phyloP scores from a whole-genome alignment of 441 rosid species.

The Geranium incanum region DNA sequence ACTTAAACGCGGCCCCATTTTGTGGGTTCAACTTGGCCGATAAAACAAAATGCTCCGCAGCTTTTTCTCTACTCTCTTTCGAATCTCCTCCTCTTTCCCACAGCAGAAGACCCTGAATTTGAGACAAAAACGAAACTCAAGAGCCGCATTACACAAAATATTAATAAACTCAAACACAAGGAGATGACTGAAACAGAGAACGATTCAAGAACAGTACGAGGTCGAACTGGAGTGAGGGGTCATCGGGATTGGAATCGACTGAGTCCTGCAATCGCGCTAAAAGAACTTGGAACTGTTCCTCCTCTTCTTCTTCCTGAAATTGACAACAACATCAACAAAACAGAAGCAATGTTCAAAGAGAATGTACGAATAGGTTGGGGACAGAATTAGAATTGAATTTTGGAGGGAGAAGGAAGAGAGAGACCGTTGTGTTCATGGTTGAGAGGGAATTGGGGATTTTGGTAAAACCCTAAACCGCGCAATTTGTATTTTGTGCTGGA shows the following conservation, averaged over 20 bases:
- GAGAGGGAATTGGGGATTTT: conserved; percentile 3
- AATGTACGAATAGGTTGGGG: neutral
- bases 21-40: conserved; percentile 64
- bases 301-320: conserved; percentile 29
- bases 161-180: neutral
- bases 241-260: conserved; percentile 57
- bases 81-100: conserved; percentile 48
- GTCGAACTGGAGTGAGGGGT: conserved; percentile 51
- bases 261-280: conserved; percentile 40
- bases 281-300: conserved; percentile 12
- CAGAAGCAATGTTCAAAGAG: neutral
- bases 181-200: conserved; percentile 1
- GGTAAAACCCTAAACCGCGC: conserved; percentile 12
- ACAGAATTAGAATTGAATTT: neutral
- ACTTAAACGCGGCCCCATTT: conserved; percentile 58
- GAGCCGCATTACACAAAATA: neutral
- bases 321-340: neutral
- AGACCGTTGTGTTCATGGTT: neutral
- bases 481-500: neutral
- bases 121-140: neutral
- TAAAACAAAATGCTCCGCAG: conserved; percentile 65
- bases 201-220: conserved; percentile 34
- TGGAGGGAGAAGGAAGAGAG: conserved; percentile 1
- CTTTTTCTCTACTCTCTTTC: conserved; percentile 37
- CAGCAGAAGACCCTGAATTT: conserved; percentile 52